Percentiles rank a stretch among this genome's conserved stretches.
These are phyloP conservation scores for Stephanodiscus minutulus DNA, from an alignment of 108 stramenopile species.

Conservation along the genomic window DNA sequence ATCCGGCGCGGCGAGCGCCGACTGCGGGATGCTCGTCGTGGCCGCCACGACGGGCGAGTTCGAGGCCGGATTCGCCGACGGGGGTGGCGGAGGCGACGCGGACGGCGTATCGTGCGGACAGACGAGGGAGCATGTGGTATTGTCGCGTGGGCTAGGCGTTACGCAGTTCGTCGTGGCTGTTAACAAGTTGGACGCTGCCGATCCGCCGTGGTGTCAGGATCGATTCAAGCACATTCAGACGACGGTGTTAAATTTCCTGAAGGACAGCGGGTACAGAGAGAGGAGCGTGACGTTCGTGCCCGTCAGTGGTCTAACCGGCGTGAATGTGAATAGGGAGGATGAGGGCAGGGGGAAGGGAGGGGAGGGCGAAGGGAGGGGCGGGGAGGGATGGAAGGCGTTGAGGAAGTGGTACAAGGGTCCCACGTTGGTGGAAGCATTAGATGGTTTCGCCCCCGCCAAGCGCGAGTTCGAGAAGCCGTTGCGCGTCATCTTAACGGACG, in stretches of 20 bases:
- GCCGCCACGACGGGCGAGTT: conserved; percentile 82
- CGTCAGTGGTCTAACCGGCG: conserved; percentile 67
- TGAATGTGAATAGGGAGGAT: conserved; percentile 48
- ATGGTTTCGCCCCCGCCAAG: conserved; percentile 49
- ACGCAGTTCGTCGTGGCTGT: conserved; percentile 81
- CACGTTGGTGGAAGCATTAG: conserved; percentile 65
- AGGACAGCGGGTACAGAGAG: conserved; percentile 50
- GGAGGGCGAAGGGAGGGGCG: conserved; percentile 14
- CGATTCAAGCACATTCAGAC: conserved; percentile 62
- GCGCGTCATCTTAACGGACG: conserved; percentile 57
- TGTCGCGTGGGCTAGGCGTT: conserved; percentile 78
- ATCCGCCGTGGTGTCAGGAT: conserved; percentile 57
- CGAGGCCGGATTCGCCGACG: conserved; percentile 68
- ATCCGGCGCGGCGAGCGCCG: conserved; percentile 59
- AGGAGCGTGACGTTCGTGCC: conserved; percentile 60
- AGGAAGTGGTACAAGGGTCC: conserved; percentile 75
- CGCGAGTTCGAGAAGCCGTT: conserved; percentile 56
- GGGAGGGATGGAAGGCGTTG: conserved; percentile 37
- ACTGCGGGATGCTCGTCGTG: conserved; percentile 82
- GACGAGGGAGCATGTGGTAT: conserved; percentile 82
- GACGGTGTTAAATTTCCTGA: conserved; percentile 51
- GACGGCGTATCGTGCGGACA: conserved; percentile 49
- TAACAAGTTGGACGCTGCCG: conserved; percentile 85
- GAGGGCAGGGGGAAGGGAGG: background rate
- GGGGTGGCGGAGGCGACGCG: conserved; percentile 24